Percentiles rank a stretch among this genome's conserved stretches.
Evolutionary conservation across 2,329 filamentous ascomycete genomes (phyloP).

Genomic region (Ilyonectria robusta): DNA sequence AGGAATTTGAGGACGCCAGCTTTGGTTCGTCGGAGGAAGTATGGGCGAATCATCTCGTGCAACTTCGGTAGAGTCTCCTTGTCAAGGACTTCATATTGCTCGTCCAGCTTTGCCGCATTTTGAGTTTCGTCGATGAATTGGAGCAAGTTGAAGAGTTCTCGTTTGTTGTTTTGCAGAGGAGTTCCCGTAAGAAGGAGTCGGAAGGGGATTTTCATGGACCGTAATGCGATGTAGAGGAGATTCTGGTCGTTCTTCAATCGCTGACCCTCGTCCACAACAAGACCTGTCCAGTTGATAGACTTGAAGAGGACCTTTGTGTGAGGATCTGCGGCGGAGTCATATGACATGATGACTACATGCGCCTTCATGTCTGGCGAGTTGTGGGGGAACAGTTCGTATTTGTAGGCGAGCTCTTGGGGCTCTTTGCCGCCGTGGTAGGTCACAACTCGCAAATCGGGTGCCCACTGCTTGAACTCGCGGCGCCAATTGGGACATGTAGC

Average conservation of each 20-base stretch:
- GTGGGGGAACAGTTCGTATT: slow-evolving; percentile 87
- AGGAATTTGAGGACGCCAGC: slow-evolving; percentile 91
- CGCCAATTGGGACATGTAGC: slow-evolving; percentile 98
- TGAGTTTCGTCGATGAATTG: slow-evolving; percentile 86
- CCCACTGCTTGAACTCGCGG: slow-evolving; percentile 95
- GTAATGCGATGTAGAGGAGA: slow-evolving; percentile 82
- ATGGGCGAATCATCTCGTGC: slow-evolving; percentile 85
- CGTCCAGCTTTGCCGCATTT: slow-evolving; percentile 81
- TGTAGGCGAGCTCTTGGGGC: slow-evolving; percentile 81
- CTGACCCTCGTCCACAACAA: slow-evolving; percentile 96
- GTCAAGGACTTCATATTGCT: slow-evolving; percentile 82
- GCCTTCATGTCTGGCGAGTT: slow-evolving; percentile 79
- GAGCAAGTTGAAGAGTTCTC: slow-evolving; percentile 95
- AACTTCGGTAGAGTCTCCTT: slow-evolving; percentile 85
- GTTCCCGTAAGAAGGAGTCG: slow-evolving; percentile 91
- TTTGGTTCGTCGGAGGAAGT: slow-evolving; percentile 84
- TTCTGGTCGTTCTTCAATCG: slow-evolving; percentile 94
- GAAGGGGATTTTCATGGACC: slow-evolving; percentile 82
- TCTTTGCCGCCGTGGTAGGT: slow-evolving; percentile 87
- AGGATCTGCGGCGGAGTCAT: slow-evolving; percentile 87
- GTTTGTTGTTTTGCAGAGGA: slow-evolving; percentile 93
- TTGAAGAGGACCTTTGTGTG: slow-evolving; percentile 76
- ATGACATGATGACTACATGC: slow-evolving; percentile 95
- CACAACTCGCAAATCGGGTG: slow-evolving; percentile 87
- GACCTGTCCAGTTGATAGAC: slow-evolving; percentile 83